Evolutionary conservation across 441 rosid species (phyloP), one percentile per base, ranked within the genome.

Genomic region (Pelargonium cotyledonis): DNA sequence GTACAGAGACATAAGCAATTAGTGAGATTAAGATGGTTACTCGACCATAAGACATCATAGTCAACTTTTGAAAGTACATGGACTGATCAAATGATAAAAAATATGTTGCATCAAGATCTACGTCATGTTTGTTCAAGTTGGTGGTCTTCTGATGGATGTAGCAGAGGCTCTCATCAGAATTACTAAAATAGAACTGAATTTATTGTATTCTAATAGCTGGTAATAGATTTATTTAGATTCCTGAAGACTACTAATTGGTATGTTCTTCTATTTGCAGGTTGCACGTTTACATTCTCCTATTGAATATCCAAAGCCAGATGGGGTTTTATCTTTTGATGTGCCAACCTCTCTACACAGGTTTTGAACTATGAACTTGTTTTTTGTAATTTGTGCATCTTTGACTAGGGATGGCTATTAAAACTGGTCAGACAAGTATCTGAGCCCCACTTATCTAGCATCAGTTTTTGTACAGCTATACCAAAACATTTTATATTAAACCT

Each of bases 341-440:
- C 96, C 90, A 70, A 95, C 91, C 19, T 94, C 97, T 68, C 77
- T 95, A 78, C 91, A 89, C 92, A 95, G 97, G 99, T 94, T 76
- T 70, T 29, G 38, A 43, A 44, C 29, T 4, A 38, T 57, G 23
- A 43, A 29, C 66, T 19, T 63, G 12, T 46, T 44, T 4, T 61
- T 31, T 63, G 47, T 35, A 14, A 60, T 57, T n/a, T 10, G 67
- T 19, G 8, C 41, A 21, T 15, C 12, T 21, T 51, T 18, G 0
- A n/a, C 44, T 46, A 23, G 26, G 29, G n/a, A 23, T 65, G 65
- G 0, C 44, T 31, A 14, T 11, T 5, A 60, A n/a, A 49, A 31
- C 57, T 16, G n/a, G 55, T 4, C 55, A 49, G 15, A 49, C 16
- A 49, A 49, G 55, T 49, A 49, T 49, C 16, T 49, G 55, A 49